Conservation (phyloP, 345 rosid genomes). For the Psidium friedrichsthalianum region DNA sequence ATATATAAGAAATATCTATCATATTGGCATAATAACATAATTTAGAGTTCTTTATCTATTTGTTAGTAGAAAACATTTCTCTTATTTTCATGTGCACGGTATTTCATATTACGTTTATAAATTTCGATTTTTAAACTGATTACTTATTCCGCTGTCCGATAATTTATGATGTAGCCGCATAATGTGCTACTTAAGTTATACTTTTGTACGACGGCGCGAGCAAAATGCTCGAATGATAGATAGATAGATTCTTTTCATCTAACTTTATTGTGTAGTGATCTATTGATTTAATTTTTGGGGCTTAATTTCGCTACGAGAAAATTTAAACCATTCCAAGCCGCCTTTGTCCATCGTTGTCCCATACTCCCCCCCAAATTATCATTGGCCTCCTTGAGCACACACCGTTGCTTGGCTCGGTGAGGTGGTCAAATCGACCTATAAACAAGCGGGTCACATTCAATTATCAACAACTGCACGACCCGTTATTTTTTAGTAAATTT, state of each 20-base stretch:
- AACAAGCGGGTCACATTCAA: not conserved
- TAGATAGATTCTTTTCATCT: not conserved
- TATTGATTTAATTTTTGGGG: not conserved
- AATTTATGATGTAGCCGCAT: not conserved
- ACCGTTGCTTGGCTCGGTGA: not conserved
- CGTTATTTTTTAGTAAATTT: fast-evolving
- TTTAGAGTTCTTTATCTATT: not conserved
- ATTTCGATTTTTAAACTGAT: not conserved
- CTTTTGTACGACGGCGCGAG: not conserved
- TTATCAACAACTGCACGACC: not conserved
- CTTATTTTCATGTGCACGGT: not conserved
- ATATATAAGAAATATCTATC: not conserved
- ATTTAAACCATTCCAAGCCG: not conserved
- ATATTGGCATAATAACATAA: not conserved
- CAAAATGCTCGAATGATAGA: not conserved
- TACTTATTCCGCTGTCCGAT: not conserved
- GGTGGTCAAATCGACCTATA: not conserved
- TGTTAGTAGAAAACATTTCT: not conserved
- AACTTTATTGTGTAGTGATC: not conserved
- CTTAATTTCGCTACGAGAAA: not conserved
- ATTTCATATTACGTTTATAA: not conserved
- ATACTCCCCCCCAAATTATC: not conserved
- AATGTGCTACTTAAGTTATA: fast-evolving
- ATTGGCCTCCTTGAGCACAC: not conserved
- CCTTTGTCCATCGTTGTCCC: fast-evolving